Percentiles rank a stretch among this genome's conserved stretches.
Conservation (phyloP, 768 basidiomycete species). For the Lenzites betulinus region DNA sequence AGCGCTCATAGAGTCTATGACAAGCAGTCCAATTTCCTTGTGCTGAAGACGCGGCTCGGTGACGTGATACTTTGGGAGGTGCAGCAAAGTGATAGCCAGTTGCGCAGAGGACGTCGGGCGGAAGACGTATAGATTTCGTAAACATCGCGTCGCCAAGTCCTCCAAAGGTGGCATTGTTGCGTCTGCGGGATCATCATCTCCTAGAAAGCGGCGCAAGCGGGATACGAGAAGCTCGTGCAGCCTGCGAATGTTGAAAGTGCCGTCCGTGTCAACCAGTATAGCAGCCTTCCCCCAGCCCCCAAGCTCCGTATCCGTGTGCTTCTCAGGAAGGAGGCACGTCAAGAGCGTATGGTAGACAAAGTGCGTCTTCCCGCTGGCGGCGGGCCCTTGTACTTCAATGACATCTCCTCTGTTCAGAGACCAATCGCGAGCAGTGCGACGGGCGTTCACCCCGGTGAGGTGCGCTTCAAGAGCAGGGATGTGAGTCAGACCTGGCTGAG, state of each 20-base stretch:
- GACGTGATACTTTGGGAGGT: conserved; percentile 57
- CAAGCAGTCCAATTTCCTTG: conserved; percentile 63
- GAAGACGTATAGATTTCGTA: conserved; percentile 69
- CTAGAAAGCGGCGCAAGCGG: conserved; percentile 43
- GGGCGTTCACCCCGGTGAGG: conserved; percentile 17
- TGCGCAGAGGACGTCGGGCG: conserved; percentile 66
- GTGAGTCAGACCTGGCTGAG: conserved; percentile 32
- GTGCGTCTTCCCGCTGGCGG: conserved; percentile 77
- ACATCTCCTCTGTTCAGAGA: conserved; percentile 58
- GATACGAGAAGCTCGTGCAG: conserved; percentile 53
- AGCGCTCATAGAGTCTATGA: conserved; percentile 74
- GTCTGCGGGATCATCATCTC: background rate
- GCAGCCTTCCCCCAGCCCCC: conserved; percentile 68
- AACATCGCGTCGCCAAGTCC: conserved; percentile 38
- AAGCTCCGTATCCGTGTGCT: conserved; percentile 34
- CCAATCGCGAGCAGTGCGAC: conserved; percentile 25
- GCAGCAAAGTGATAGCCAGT: conserved; percentile 65
- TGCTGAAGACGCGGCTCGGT: conserved; percentile 43
- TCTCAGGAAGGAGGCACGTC: conserved; percentile 55
- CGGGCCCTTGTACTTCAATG: conserved; percentile 75
- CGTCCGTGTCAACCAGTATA: conserved; percentile 71
- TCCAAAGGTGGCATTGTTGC: conserved; percentile 19
- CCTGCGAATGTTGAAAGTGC: conserved; percentile 58
- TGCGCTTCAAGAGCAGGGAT: conserved; percentile 40
- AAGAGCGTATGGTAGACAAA: conserved; percentile 68